Conservation (phyloP, 495 filamentous ascomycete species). For the Trichoderma gamsii region DNA sequence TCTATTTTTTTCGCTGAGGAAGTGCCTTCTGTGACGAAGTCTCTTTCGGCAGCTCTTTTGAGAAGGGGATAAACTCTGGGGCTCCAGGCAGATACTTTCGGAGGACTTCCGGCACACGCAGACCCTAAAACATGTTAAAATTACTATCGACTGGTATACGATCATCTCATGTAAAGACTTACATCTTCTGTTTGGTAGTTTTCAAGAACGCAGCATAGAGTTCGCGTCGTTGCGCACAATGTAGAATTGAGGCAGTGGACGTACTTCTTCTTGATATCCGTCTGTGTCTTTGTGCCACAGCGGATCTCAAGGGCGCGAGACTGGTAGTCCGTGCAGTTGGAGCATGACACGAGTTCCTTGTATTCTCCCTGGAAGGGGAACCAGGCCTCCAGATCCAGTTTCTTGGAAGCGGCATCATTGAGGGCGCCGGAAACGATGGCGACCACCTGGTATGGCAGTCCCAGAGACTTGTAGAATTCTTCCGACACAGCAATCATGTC, state of each 20-base stretch:
- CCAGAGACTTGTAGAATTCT: constrained; percentile 88
- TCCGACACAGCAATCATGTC: constrained; percentile 85
- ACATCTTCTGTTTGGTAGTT: constrained; percentile 91
- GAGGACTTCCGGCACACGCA: constrained; percentile 79
- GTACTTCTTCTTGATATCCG: constrained; percentile 80
- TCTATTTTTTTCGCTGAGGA: constrained; percentile 9
- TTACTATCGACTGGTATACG: not conserved
- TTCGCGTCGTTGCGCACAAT: constrained; percentile 85
- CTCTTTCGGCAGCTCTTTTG: constrained; percentile 44
- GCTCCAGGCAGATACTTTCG: constrained; percentile 88
- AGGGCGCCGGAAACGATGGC: constrained; percentile 91
- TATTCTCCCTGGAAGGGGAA: constrained; percentile 96
- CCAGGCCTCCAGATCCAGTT: constrained; percentile 95
- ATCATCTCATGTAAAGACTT: constrained; percentile 21
- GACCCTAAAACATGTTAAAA: constrained; percentile 47
- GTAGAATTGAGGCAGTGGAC: constrained; percentile 92
- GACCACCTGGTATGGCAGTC: constrained; percentile 82
- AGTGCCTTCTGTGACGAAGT: constrained; percentile 8
- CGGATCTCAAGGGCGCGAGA: constrained; percentile 80
- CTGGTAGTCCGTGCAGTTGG: constrained; percentile 96
- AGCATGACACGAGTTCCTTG: constrained; percentile 94
- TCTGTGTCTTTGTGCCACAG: constrained; percentile 71
- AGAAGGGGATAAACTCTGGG: constrained; percentile 80
- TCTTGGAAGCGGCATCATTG: constrained; percentile 91
- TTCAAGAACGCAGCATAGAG: constrained; percentile 90